These are phyloP conservation scores for Scolecobasidium constrictum DNA, from an alignment of 2,329 filamentous ascomycete species.

Conservation along the genomic window DNA sequence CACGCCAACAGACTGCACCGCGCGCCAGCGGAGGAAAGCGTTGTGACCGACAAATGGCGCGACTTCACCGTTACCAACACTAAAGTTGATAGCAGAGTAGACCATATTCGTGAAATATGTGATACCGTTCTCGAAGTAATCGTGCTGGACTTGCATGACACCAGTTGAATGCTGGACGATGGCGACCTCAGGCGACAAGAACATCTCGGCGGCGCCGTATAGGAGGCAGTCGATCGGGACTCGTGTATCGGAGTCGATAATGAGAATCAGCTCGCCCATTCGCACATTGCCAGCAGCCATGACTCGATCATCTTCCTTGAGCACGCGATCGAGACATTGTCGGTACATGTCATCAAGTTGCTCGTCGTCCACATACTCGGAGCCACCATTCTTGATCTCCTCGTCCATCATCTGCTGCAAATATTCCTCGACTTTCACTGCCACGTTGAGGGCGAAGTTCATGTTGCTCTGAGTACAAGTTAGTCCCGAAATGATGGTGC, in stretches of 20 bases:
- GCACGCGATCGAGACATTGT: slow-evolving; percentile 4
- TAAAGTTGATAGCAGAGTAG: slow-evolving; percentile 13
- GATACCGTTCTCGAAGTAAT: slow-evolving; percentile 14
- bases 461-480: too few species aligned
- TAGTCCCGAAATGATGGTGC: too few species aligned
- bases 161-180: slow-evolving; percentile 13
- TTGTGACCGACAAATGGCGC: slow-evolving; percentile 15
- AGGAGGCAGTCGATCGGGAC: slow-evolving; percentile 13
- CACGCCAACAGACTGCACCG: slow-evolving; percentile 4
- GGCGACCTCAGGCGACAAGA: slow-evolving; percentile 11
- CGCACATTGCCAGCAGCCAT: slow-evolving; percentile 68
- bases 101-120: slow-evolving; percentile 14
- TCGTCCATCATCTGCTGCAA: slow-evolving; percentile 21
- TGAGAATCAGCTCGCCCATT: slow-evolving; percentile 59
- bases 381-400: neutral
- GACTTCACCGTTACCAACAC: slow-evolving; percentile 13
- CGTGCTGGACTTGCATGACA: slow-evolving; percentile 12
- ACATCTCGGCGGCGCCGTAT: slow-evolving; percentile 12
- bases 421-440: slow-evolving; percentile 56
- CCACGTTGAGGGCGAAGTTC: slow-evolving; percentile 60
- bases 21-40: slow-evolving; percentile 12
- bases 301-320: slow-evolving; percentile 31
- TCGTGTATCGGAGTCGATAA: slow-evolving; percentile 27
- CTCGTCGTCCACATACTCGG: neutral
- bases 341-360: slow-evolving; percentile 9